A percentile compares a stretch with the other conserved stretches of the same genome.
These are phyloP conservation scores for Myrica gale DNA, from an alignment of 306 rosid species.

Conservation along the genomic window DNA sequence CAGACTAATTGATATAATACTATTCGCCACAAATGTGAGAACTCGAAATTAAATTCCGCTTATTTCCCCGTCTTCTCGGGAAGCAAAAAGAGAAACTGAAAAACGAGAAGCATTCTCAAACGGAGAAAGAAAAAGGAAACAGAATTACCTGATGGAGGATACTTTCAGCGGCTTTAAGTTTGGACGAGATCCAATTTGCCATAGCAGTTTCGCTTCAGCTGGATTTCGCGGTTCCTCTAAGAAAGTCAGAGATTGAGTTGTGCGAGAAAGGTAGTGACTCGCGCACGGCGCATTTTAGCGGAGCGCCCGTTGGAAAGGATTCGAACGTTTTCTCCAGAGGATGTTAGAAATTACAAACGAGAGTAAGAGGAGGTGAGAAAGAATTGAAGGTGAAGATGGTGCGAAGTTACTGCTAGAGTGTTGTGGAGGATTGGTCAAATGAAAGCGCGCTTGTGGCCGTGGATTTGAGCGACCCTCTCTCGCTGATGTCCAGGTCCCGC, in stretches of 20 bases:
- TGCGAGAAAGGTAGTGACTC: slow-evolving; percentile 1
- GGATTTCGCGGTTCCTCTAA: not conserved
- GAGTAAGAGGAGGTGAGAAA: not conserved
- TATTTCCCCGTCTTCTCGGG: not conserved
- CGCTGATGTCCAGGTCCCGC: not conserved
- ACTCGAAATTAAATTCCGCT: not conserved
- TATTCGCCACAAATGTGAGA: not conserved
- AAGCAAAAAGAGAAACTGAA: slow-evolving; percentile 8
- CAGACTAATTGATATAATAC: not conserved
- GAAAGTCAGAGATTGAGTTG: not conserved
- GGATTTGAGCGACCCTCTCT: not conserved
- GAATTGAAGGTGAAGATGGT: not conserved
- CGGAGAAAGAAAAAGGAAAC: not conserved
- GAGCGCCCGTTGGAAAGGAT: slow-evolving; percentile 12
- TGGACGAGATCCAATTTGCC: slow-evolving; percentile 98
- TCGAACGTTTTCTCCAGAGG: not conserved
- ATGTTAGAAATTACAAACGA: not conserved
- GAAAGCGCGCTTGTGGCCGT: not conserved
- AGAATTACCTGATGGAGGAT: slow-evolving; percentile 83
- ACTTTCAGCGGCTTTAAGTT: slow-evolving; percentile 91
- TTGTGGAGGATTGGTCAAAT: not conserved
- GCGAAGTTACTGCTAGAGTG: not conserved
- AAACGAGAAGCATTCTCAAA: not conserved
- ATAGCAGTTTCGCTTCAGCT: slow-evolving; percentile 38
- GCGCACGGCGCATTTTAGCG: slow-evolving; percentile 18